Evolutionary conservation across 2,329 filamentous ascomycete species (phyloP).

Genomic region (Xylariaceae sp.): DNA sequence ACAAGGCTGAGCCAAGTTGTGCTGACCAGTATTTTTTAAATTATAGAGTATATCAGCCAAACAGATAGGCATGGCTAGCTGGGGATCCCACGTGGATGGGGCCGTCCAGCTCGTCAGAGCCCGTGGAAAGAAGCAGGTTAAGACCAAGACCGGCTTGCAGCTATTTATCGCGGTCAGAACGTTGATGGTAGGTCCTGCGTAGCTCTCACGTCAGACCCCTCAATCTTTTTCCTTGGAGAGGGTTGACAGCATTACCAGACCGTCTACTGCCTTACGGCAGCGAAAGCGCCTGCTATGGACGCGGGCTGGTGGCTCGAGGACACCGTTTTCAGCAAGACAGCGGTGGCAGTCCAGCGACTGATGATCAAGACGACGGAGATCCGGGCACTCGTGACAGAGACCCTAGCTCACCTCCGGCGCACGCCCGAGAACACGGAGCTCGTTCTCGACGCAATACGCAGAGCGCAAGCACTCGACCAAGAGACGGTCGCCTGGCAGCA

Average conservation of each 20-base stretch:
- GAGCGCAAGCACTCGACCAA: conserved; percentile 47
- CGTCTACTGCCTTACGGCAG: conserved; percentile 50
- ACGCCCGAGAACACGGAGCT: conserved; percentile 46
- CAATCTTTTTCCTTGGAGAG: too few species aligned
- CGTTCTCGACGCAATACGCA: conserved; percentile 47
- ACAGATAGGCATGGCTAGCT: conserved; percentile 49
- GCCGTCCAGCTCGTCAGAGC: conserved; percentile 57
- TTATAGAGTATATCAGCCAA: conserved; percentile 50
- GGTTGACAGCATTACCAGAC: conserved; percentile 31
- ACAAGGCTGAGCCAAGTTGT: too few species aligned
- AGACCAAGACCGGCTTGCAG: conserved; percentile 46
- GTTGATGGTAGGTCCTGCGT: conserved; percentile 43
- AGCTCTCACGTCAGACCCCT: background rate
- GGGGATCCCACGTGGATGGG: conserved; percentile 60
- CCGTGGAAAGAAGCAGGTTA: conserved; percentile 50
- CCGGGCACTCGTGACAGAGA: conserved; percentile 46
- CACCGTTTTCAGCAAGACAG: conserved; percentile 44
- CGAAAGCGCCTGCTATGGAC: conserved; percentile 48
- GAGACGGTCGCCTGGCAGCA: conserved; percentile 48
- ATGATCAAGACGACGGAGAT: conserved; percentile 51
- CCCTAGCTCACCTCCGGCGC: conserved; percentile 42
- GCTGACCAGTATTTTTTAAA: too few species aligned
- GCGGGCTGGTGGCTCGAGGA: conserved; percentile 56
- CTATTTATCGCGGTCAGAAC: conserved; percentile 56
- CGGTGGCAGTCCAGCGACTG: conserved; percentile 45